phyloP scores from a whole-genome alignment of 495 filamentous ascomycete genomes.

The Monascus purpureus region DNA sequence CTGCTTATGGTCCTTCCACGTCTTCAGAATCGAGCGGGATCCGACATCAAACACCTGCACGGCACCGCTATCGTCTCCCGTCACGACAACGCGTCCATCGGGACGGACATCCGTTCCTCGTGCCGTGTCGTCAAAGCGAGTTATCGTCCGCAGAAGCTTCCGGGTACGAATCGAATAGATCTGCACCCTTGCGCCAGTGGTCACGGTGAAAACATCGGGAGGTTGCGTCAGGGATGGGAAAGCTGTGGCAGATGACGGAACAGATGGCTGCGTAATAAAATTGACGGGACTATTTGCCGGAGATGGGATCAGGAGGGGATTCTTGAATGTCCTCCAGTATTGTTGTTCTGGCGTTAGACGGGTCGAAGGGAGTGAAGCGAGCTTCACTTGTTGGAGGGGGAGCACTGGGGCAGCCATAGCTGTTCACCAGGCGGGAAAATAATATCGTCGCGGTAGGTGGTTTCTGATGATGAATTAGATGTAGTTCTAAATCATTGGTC shows the following conservation, averaged over 20 bases:
- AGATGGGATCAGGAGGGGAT: constrained; percentile 72
- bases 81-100: constrained; percentile 78
- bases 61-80: constrained; percentile 77
- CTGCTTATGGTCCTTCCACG: constrained; percentile 91
- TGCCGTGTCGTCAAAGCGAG: constrained; percentile 78
- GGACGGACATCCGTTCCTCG: constrained; percentile 74
- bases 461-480: too few species aligned
- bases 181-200: constrained; percentile 79
- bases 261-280: constrained; percentile 66
- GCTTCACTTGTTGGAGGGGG: constrained; percentile 69
- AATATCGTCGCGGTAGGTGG: too few species aligned
- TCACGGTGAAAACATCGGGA: constrained; percentile 78
- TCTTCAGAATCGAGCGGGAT: constrained; percentile 83
- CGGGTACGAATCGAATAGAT: constrained; percentile 82
- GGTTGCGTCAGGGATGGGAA: constrained; percentile 33
- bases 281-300: constrained; percentile 74
- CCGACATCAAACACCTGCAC: constrained; percentile 91
- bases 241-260: constrained; percentile 30
- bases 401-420: constrained; percentile 80
- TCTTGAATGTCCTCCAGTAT: constrained; percentile 91
- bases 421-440: too few species aligned
- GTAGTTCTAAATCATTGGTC: too few species aligned
- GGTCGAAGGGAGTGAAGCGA: constrained; percentile 43
- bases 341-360: constrained; percentile 69
- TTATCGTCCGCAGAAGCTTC: constrained; percentile 81